A percentile compares a stretch with the other conserved stretches of the same genome.
These are phyloP conservation scores for Knoxia roxburghii DNA, from an alignment of 257 asterid species.

Conservation along the genomic window DNA sequence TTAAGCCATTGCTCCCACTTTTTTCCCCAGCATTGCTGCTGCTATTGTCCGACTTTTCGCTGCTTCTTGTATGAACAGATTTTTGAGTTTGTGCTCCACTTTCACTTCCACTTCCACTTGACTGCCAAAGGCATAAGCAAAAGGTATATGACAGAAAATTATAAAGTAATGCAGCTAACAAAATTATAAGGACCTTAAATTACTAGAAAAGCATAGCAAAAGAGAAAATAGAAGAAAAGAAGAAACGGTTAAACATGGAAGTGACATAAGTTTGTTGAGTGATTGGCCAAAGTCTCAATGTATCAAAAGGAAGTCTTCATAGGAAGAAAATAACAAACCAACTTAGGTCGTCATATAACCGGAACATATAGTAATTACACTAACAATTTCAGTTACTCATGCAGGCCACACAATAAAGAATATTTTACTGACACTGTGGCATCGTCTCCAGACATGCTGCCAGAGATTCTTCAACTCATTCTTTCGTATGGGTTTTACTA, in stretches of 20 bases:
- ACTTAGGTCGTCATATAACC: not conserved
- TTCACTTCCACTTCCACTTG: constrained; percentile 94
- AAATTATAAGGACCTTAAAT: not conserved
- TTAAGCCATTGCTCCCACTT: constrained; percentile 44
- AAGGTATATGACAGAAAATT: not conserved
- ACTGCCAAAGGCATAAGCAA: constrained; percentile 48
- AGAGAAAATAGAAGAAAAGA: no score
- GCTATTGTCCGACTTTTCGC: constrained; percentile 41
- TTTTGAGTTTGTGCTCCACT: constrained; percentile 73
- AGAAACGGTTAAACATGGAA: not conserved
- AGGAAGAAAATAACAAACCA: not conserved
- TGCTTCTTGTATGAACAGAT: constrained; percentile 50
- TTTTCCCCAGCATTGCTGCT: constrained; percentile 53
- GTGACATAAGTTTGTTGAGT: not conserved
- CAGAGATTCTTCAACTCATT: constrained; percentile 93
- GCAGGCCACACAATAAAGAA: not conserved
- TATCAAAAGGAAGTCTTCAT: not conserved
- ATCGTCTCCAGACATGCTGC: constrained; percentile 97
- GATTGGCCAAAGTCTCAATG: not conserved
- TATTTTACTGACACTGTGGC: constrained; percentile 65
- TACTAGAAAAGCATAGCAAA: not conserved
- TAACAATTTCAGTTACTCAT: not conserved
- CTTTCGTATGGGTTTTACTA: constrained; percentile 90
- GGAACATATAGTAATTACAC: not conserved
- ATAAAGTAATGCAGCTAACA: not conserved